Evolutionary conservation across 441 rosid genomes (phyloP).

Genomic region (Populus hybrid): DNA sequence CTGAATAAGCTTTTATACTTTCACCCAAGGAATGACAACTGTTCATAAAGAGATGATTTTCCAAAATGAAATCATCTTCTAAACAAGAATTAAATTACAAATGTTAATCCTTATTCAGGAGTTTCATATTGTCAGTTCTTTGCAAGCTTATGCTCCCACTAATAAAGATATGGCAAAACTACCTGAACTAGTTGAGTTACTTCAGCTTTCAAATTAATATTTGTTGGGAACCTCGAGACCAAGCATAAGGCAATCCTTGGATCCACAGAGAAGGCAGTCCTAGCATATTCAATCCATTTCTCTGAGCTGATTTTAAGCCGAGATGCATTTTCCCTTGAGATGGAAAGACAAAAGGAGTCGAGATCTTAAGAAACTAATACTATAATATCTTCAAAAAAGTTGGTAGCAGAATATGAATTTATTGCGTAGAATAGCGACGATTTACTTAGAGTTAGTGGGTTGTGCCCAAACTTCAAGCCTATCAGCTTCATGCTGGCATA

Average conservation of each 20-base stretch:
- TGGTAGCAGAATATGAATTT: background rate
- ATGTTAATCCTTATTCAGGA: background rate
- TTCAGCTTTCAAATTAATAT: slow-evolving; percentile 66
- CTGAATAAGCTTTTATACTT: background rate
- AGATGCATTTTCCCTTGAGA: slow-evolving; percentile 59
- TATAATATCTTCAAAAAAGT: background rate
- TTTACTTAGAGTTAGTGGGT: slow-evolving; percentile 80
- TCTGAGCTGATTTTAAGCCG: slow-evolving; percentile 77
- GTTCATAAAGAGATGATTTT: slow-evolving; percentile 1
- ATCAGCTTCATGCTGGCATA: slow-evolving; percentile 96
- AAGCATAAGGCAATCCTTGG: slow-evolving; percentile 82
- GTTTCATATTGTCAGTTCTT: background rate
- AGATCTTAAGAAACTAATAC: background rate
- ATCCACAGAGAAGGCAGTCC: slow-evolving; percentile 89
- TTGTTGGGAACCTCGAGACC: slow-evolving; percentile 82
- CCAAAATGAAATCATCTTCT: slow-evolving; percentile 5
- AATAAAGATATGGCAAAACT: slow-evolving; percentile 21
- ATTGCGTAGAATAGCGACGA: background rate
- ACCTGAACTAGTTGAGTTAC: slow-evolving; percentile 95
- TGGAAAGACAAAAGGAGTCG: slow-evolving; percentile 17
- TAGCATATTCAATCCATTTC: slow-evolving; percentile 82
- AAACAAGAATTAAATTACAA: slow-evolving; percentile 1
- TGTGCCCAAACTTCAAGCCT: slow-evolving; percentile 99
- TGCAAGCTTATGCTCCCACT: slow-evolving; percentile 1
- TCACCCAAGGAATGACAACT: background rate